Base-by-base conservation (phyloP, 75 land plant species). In the Selaginella tamariscina region DNA sequence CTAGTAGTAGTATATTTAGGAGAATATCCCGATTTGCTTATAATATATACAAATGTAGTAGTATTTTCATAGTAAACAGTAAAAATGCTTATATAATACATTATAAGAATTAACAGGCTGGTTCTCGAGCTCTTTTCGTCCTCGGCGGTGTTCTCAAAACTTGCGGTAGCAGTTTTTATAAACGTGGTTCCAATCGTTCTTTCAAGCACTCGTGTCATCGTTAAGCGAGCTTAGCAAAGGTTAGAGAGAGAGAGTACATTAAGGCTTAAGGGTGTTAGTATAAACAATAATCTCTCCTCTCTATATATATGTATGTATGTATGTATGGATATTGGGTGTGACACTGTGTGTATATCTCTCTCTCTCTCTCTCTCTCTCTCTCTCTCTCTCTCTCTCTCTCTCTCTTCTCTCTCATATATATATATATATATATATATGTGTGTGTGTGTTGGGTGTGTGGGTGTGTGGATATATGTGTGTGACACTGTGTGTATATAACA, bases 161-260 rank as follows among this genome's bases (percentile, higher is more conserved):
- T 82, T 56, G 65, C 80, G 55, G 82, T 79, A 30, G 68, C 79
- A 11, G 84, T 82, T 49, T 54, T 85, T 44, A 79, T 78, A 30
- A 72, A 71, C 24, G n/a, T 85, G 87, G 85, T 39, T 39, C 49
- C 49, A 5, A 5, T 5, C 49, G 49, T 39, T 39, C 15, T 39
- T 39, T 15, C 49, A 5, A 15, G 49, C 49, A 5, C 49, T 39
- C 15, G 49, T 15, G 15, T 39, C 49, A 15, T 39, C 49, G 49
- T 15, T 39, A 15, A 15, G 49, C 49, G 49, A 39, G 49, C 49
- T 39, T 5, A n/a, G n/a, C n/a, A n/a, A n/a, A n/a, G n/a, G n/a
- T n/a, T 2, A 44, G 31, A 44, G 57, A 65, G 67, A 54, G 30
- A 30, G 73, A 60, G 32, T 63, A 30, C 44, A 29, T 2, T 60